Evolutionary conservation across 768 basidiomycete genomes (phyloP).

Genomic region (Lentinula aciculospora): DNA sequence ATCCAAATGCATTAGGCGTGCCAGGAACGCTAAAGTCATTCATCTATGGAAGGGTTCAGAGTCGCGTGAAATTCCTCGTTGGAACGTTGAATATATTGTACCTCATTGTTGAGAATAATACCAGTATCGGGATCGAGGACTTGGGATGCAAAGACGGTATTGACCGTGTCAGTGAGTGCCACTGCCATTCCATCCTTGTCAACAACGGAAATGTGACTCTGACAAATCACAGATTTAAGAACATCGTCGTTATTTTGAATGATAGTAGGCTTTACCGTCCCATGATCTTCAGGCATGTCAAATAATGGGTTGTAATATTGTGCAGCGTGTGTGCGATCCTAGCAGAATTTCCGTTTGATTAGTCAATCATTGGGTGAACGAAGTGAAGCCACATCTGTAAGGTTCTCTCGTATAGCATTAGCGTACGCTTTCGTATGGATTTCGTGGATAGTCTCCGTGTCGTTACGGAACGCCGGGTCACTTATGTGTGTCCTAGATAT

Average conservation of each 20-base stretch:
- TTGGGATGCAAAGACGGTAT: slow-evolving; percentile 82
- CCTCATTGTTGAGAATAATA: slow-evolving; percentile 86
- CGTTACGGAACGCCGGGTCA: slow-evolving; percentile 67
- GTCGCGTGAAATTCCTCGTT: neutral
- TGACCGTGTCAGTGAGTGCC: slow-evolving; percentile 83
- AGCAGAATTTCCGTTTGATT: neutral
- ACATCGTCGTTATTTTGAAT: neutral
- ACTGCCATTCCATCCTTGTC: slow-evolving; percentile 88
- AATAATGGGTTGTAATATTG: slow-evolving; percentile 83
- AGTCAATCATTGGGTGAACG: neutral
- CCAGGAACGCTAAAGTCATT: slow-evolving; percentile 92
- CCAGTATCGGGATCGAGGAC: slow-evolving; percentile 87
- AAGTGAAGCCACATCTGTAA: slow-evolving; percentile 71
- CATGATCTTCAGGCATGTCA: slow-evolving; percentile 76
- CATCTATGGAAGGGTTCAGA: slow-evolving; percentile 40
- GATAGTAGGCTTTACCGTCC: slow-evolving; percentile 55
- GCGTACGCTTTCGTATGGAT: slow-evolving; percentile 72
- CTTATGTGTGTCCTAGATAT: slow-evolving; percentile 67
- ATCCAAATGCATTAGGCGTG: slow-evolving; percentile 74
- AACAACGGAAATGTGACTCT: slow-evolving; percentile 83
- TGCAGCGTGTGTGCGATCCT: slow-evolving; percentile 79
- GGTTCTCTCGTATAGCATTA: slow-evolving; percentile 50
- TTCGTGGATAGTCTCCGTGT: slow-evolving; percentile 47
- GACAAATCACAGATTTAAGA: neutral
- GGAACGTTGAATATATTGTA: slow-evolving; percentile 16